These are phyloP conservation scores for Boletus tomentosulus DNA, from an alignment of 768 basidiomycete genomes.

Conservation along the genomic window DNA sequence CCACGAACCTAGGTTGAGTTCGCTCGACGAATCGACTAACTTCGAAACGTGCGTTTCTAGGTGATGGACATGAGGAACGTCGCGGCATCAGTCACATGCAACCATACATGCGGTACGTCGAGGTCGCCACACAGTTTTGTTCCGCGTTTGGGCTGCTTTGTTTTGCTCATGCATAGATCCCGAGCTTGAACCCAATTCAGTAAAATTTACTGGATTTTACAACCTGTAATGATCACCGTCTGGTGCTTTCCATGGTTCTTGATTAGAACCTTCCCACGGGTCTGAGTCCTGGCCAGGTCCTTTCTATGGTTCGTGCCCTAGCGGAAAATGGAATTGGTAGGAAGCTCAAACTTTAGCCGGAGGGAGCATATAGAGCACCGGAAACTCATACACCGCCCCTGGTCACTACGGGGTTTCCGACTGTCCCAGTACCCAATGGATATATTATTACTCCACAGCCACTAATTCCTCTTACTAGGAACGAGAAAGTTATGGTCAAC, in stretches of 20 bases:
- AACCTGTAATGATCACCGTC: background rate
- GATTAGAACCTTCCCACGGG: too few relatives aligned
- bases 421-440: too few relatives aligned
- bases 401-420: too few relatives aligned
- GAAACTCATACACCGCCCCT: too few relatives aligned
- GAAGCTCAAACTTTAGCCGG: background rate
- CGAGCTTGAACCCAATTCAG: background rate
- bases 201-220: background rate
- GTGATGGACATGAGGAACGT: background rate
- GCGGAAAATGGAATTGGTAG: background rate
- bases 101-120: background rate
- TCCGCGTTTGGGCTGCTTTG: background rate
- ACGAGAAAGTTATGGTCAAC: too few relatives aligned
- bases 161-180: background rate
- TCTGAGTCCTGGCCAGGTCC: too few relatives aligned
- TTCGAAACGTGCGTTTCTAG: background rate
- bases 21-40: background rate
- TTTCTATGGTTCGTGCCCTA: background rate
- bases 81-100: background rate
- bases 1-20: background rate
- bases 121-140: background rate
- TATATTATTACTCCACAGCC: too few relatives aligned
- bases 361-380: too few relatives aligned
- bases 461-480: too few relatives aligned
- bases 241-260: background rate